These are phyloP conservation scores for Xylariaceae sp. DNA, from an alignment of 2,329 filamentous ascomycete genomes.

Conservation along the genomic window DNA sequence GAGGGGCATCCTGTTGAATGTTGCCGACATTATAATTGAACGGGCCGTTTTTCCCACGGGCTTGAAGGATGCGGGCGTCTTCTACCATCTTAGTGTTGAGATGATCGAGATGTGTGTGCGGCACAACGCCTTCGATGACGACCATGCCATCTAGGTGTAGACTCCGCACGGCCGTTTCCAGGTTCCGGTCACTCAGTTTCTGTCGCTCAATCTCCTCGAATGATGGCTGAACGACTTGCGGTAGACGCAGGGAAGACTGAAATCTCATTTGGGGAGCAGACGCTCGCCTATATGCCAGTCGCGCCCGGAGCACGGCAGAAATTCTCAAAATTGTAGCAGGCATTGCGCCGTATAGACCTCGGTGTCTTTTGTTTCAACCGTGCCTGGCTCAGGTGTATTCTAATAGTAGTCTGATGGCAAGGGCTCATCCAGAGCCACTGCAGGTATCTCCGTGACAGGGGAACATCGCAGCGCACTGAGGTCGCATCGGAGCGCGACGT, in stretches of 20 bases:
- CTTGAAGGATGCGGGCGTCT: slow-evolving; percentile 48
- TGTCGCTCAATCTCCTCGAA: slow-evolving; percentile 35
- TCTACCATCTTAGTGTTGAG: slow-evolving; percentile 55
- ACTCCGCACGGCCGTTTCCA: slow-evolving; percentile 49
- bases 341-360: too few species aligned
- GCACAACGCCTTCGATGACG: slow-evolving; percentile 48
- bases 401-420: too few species aligned
- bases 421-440: too few species aligned
- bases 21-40: slow-evolving; percentile 62
- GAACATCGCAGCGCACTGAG: too few species aligned
- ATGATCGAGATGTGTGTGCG: slow-evolving; percentile 43
- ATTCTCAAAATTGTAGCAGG: too few species aligned
- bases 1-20: slow-evolving; percentile 55
- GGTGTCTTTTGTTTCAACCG: too few species aligned
- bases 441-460: too few species aligned
- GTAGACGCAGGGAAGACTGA: too few species aligned
- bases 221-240: slow-evolving; percentile 23
- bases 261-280: too few species aligned
- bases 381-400: too few species aligned
- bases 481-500: slow-evolving; percentile 43
- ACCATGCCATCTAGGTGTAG: slow-evolving; percentile 52
- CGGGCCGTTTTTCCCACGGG: slow-evolving; percentile 47
- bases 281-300: too few species aligned
- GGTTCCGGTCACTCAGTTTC: slow-evolving; percentile 40
- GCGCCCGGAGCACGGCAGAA: too few species aligned